Conservation (phyloP, 805 yeast species). For the Crinitomyces ghanaensis region DNA sequence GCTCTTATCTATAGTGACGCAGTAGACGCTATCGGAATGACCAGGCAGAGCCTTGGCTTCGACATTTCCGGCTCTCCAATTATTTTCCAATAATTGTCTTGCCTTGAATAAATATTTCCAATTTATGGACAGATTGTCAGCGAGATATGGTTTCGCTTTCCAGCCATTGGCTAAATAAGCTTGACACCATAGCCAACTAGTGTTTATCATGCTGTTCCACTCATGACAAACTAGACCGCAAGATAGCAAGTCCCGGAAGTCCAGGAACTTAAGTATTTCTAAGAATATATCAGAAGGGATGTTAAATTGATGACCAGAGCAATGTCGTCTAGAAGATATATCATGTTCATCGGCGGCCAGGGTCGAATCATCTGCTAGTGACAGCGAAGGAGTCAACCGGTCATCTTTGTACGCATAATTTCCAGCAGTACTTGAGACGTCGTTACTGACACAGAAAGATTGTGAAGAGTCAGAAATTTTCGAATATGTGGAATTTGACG, state of each 20-base stretch:
- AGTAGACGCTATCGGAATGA: constrained; percentile 74
- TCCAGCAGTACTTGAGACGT: too few relatives aligned
- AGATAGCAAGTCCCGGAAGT: constrained; percentile 7
- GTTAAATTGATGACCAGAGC: constrained; percentile 6
- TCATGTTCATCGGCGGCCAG: constrained; percentile 8
- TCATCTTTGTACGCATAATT: too few relatives aligned
- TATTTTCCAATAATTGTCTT: constrained; percentile 16
- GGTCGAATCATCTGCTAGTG: constrained; percentile 17
- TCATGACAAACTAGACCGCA: constrained; percentile 15
- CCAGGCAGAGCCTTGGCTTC: constrained; percentile 32
- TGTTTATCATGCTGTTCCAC: constrained; percentile 14
- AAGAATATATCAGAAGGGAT: constrained; percentile 12
- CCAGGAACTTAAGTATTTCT: constrained; percentile 14
- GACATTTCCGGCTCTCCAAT: constrained; percentile 20
- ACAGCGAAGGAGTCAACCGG: too few relatives aligned
- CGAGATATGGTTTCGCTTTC: constrained; percentile 10
- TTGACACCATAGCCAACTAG: constrained; percentile 16
- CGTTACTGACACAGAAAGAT: too few relatives aligned
- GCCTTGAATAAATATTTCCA: constrained; percentile 20
- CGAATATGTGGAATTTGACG: too few relatives aligned
- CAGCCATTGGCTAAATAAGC: constrained; percentile 12
- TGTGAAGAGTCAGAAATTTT: too few relatives aligned
- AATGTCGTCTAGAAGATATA: background rate
- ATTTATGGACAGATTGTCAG: constrained; percentile 9
- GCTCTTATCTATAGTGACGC: constrained; percentile 64